Evolutionary conservation across 768 basidiomycete genomes (phyloP).

Genomic region (Jaapia argillacea): DNA sequence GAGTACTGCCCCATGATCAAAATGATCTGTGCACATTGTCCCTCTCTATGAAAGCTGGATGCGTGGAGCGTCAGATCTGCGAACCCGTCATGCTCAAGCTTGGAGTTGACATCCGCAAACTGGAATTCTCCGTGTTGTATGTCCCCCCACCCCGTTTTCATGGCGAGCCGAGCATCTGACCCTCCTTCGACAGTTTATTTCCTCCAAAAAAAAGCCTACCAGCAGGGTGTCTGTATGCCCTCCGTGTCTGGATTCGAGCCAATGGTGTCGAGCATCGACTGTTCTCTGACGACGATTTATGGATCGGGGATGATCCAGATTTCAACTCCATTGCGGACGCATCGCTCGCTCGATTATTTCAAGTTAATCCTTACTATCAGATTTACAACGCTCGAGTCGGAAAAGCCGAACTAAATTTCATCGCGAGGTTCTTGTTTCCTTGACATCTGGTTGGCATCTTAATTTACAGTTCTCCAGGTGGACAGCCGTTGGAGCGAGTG

Average conservation of each 20-base stretch:
- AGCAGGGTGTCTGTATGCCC: constrained; percentile 38
- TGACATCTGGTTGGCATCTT: neutral
- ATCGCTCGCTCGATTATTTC: constrained; percentile 40
- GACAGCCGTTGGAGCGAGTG: constrained; percentile 31
- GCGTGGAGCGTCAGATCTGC: constrained; percentile 43
- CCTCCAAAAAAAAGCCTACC: constrained; percentile 51
- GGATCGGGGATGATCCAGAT: constrained; percentile 62
- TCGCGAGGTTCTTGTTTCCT: constrained; percentile 30
- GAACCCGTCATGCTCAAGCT: constrained; percentile 37
- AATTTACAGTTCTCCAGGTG: constrained; percentile 28
- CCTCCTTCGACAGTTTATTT: constrained; percentile 31
- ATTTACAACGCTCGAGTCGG: constrained; percentile 50
- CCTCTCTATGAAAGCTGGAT: constrained; percentile 42
- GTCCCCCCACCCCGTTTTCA: constrained; percentile 12
- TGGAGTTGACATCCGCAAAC: constrained; percentile 38
- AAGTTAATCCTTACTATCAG: constrained; percentile 30
- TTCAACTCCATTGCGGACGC: constrained; percentile 48
- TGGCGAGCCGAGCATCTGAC: neutral
- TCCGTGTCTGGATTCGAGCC: constrained; percentile 56
- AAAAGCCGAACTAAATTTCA: constrained; percentile 45
- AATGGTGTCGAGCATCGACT: constrained; percentile 51
- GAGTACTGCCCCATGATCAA: constrained; percentile 14
- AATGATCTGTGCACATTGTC: constrained; percentile 36
- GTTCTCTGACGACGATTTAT: constrained; percentile 55
- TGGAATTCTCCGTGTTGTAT: constrained; percentile 59